Conservation (phyloP, 768 basidiomycete species). For the Rhodosporidiobolus odoratus region DNA sequence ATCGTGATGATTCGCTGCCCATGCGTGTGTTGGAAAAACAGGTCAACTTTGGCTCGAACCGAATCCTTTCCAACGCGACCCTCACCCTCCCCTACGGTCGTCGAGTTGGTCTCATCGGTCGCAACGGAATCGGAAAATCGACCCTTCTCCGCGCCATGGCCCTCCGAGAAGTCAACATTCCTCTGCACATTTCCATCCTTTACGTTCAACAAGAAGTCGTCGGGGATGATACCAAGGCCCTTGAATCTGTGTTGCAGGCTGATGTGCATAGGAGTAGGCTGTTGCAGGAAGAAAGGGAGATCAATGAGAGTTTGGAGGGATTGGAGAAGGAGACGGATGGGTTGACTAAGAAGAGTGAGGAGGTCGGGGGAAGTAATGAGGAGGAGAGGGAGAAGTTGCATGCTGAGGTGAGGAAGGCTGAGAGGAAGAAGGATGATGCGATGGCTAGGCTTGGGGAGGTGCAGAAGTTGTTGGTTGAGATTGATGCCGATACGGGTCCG, state of each 20-base stretch:
- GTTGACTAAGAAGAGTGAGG: constrained; percentile 5
- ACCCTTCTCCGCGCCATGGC: constrained; percentile 90
- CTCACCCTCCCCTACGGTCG: constrained; percentile 6
- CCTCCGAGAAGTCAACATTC: constrained; percentile 87
- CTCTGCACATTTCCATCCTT: constrained; percentile 83
- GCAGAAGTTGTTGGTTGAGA: constrained; percentile 84
- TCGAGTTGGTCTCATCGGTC: constrained; percentile 81
- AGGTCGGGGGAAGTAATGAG: constrained; percentile 50
- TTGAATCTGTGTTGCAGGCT: constrained; percentile 96
- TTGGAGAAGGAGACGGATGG: constrained; percentile 33
- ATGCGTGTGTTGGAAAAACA: neutral
- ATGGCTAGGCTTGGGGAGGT: constrained; percentile 72
- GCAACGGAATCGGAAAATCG: constrained; percentile 93
- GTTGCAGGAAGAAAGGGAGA: constrained; percentile 69
- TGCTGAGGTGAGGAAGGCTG: constrained; percentile 35
- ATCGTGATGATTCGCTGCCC: neutral
- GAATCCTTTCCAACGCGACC: constrained; percentile 72
- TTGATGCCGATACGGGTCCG: constrained; percentile 98
- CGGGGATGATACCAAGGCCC: constrained; percentile 85
- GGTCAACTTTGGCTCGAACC: constrained; percentile 72
- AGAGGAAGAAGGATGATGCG: constrained; percentile 46
- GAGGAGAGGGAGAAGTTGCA: constrained; percentile 53
- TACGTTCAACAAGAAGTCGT: constrained; percentile 98
- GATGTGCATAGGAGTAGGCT: constrained; percentile 97
- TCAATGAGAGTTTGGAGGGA: constrained; percentile 63